Evolutionary conservation across 495 filamentous ascomycete species (phyloP).

Genomic region (Podospora fimiseda): DNA sequence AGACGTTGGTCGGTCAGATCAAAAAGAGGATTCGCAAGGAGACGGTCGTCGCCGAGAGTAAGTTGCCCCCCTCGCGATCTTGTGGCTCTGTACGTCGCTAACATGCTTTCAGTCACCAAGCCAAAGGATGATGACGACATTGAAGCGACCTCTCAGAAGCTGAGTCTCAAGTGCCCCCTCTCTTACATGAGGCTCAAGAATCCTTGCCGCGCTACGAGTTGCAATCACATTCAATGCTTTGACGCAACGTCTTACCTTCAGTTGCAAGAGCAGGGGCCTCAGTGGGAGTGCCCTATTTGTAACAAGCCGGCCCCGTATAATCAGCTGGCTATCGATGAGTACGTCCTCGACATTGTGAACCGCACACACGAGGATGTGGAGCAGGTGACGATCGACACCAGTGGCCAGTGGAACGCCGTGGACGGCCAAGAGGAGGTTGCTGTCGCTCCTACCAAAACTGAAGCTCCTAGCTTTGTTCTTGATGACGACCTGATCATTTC

Average conservation of each 20-base stretch:
- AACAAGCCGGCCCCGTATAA: constrained; percentile 77
- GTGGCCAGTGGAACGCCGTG: constrained; percentile 67
- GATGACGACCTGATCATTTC: constrained; percentile 68
- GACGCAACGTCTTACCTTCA: constrained; percentile 91
- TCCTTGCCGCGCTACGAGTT: constrained; percentile 72
- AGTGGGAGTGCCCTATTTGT: constrained; percentile 91
- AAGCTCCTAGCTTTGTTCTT: constrained; percentile 33
- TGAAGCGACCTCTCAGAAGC: constrained; percentile 72
- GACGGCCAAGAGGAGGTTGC: constrained; percentile 26
- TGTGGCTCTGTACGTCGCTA: constrained; percentile 8
- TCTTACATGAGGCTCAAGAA: constrained; percentile 74
- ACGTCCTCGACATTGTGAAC: constrained; percentile 78
- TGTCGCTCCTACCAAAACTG: constrained; percentile 2
- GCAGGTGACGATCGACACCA: constrained; percentile 84
- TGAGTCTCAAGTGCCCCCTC: constrained; percentile 89
- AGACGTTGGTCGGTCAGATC: constrained; percentile 63
- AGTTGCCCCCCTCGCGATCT: constrained; percentile 21
- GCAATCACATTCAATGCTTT: constrained; percentile 90
- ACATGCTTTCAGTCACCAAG: constrained; percentile 55
- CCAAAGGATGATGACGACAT: constrained; percentile 84
- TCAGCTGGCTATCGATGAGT: constrained; percentile 81
- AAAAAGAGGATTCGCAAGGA: constrained; percentile 72
- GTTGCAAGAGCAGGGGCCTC: constrained; percentile 89
- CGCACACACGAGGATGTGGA: constrained; percentile 62
- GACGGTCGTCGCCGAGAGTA: constrained; percentile 79